phyloP scores from a whole-genome alignment of 2,329 filamentous ascomycete genomes.

The Pseudogymnoascus sp. region DNA sequence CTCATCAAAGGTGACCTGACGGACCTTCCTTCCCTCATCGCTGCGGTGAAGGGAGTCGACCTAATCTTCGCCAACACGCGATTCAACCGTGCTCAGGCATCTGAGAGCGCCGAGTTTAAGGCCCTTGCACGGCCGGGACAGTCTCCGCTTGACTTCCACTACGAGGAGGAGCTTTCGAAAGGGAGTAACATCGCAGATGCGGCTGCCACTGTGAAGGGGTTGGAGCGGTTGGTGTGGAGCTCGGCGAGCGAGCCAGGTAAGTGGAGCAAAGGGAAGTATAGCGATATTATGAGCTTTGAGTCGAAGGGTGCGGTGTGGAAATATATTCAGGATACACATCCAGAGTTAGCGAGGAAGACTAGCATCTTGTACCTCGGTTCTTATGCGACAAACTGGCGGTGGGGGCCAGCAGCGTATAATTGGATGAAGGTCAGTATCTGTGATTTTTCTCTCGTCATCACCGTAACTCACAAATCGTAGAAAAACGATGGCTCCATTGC shows the following conservation, averaged over 20 bases:
- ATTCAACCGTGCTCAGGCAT: constrained; percentile 17
- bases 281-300: constrained; percentile 36
- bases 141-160: constrained; percentile 20
- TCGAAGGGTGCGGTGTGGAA: constrained; percentile 32
- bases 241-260: constrained; percentile 31
- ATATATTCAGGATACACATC: constrained; percentile 27
- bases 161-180: constrained; percentile 32
- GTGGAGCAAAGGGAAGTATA: constrained; percentile 36
- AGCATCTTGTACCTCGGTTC: constrained; percentile 29
- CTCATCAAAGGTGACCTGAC: constrained; percentile 36
- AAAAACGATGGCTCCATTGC: neutral
- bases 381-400: constrained; percentile 26
- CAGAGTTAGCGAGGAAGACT: constrained; percentile 25
- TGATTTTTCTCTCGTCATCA: neutral
- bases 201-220: constrained; percentile 26
- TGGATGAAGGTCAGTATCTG: neutral
- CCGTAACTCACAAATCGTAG: neutral
- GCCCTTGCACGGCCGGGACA: constrained; percentile 18
- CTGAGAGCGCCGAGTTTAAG: neutral
- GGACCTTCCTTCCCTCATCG: constrained; percentile 32
- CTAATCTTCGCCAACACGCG: constrained; percentile 46
- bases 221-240: constrained; percentile 36
- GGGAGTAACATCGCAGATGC: constrained; percentile 32
- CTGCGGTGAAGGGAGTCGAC: constrained; percentile 38
- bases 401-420: neutral